Evolutionary conservation across 1,139 yeast species (phyloP).

Genomic region (Kluyveromyces sp.): DNA sequence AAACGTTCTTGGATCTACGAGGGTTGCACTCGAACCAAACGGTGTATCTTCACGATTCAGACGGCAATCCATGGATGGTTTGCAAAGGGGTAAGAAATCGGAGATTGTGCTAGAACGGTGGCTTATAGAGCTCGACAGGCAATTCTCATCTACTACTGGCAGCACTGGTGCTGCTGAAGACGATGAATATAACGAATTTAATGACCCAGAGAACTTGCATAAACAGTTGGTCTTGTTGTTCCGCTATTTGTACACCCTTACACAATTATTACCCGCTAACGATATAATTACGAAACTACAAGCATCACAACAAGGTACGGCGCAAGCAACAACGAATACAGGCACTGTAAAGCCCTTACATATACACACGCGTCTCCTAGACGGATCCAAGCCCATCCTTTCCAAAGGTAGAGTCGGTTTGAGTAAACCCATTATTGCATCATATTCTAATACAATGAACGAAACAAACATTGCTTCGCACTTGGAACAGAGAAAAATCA

Average conservation of each 20-base stretch:
- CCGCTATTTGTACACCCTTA: conserved; percentile 61
- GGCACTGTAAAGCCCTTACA: conserved; percentile 1
- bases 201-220: conserved; percentile 13
- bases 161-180: conserved; percentile 4
- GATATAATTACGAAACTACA: conserved; percentile 39
- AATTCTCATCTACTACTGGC: background rate
- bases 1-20: conserved; percentile 70
- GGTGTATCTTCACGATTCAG: conserved; percentile 51
- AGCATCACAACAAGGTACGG: conserved; percentile 15
- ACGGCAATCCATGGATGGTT: conserved; percentile 43
- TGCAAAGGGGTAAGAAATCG: conserved; percentile 50
- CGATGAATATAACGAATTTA: conserved; percentile 22
- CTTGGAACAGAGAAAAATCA: conserved; percentile 51
- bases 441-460: conserved; percentile 35
- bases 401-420: conserved; percentile 82
- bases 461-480: conserved; percentile 40
- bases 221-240: conserved; percentile 60
- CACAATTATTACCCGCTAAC: conserved; percentile 66
- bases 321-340: too few species aligned
- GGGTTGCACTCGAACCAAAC: conserved; percentile 53
- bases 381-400: conserved; percentile 69
- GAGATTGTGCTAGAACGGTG: conserved; percentile 91
- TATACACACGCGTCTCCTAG: conserved; percentile 57
- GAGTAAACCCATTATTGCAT: conserved; percentile 51
- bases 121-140: conserved; percentile 67